Conservation (phyloP, 805 yeast genomes). For the Metschnikowia corniflorae region DNA sequence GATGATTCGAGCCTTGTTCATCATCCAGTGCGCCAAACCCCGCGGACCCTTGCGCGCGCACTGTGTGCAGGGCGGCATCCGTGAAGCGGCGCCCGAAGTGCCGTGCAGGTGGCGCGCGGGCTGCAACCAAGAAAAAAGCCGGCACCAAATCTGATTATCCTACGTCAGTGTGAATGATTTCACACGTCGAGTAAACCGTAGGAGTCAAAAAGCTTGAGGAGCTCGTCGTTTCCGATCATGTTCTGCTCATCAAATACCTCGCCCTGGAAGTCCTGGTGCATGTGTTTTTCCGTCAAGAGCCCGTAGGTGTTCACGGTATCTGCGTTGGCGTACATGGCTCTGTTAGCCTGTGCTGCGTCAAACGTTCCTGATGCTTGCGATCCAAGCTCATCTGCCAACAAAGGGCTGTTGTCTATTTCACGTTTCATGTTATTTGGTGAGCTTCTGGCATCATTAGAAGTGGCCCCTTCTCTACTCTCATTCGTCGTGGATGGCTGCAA, state of each 20-base stretch:
- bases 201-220: slow-evolving; percentile 32
- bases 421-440: background rate
- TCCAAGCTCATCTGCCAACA: background rate
- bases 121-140: too few relatives aligned
- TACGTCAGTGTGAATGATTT: too few relatives aligned
- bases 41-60: too few relatives aligned
- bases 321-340: slow-evolving; percentile 18
- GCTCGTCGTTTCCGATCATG: slow-evolving; percentile 29
- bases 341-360: slow-evolving; percentile 14
- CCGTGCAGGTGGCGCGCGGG: too few relatives aligned
- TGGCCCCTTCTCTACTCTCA: background rate
- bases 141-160: too few relatives aligned
- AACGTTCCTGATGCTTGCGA: slow-evolving; percentile 5
- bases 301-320: slow-evolving; percentile 19
- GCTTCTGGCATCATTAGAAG: background rate
- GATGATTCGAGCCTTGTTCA: too few relatives aligned
- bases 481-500: background rate
- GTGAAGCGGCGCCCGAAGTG: too few relatives aligned
- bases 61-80: too few relatives aligned
- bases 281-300: slow-evolving; percentile 15
- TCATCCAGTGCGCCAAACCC: too few relatives aligned
- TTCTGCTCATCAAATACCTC: slow-evolving; percentile 18
- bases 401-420: background rate
- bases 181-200: slow-evolving; percentile 30
- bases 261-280: slow-evolving; percentile 10